These are phyloP conservation scores for Knufia fluminis DNA, from an alignment of 2,329 filamentous ascomycete genomes.

Conservation along the genomic window DNA sequence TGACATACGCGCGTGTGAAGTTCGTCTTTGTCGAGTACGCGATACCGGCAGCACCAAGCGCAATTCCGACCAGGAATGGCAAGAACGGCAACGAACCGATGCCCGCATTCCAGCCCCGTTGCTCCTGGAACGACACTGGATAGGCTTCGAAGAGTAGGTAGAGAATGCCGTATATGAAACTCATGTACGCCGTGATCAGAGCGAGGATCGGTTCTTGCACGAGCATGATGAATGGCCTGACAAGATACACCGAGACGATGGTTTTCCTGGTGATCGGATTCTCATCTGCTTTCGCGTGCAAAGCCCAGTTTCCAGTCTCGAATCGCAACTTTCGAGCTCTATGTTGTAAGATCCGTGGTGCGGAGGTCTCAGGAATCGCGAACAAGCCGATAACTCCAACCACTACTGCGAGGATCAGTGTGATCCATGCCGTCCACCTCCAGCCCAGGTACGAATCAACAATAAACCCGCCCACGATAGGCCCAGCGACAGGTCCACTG, in stretches of 20 bases:
- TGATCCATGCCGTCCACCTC: slow-evolving; percentile 51
- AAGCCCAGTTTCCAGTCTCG: slow-evolving; percentile 39
- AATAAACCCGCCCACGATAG: slow-evolving; percentile 44
- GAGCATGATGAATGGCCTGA: slow-evolving; percentile 40
- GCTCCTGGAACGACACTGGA: slow-evolving; percentile 31
- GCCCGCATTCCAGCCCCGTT: slow-evolving; percentile 32
- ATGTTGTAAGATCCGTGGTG: slow-evolving; percentile 38
- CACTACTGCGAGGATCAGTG: slow-evolving; percentile 38
- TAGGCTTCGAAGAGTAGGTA: slow-evolving; percentile 33
- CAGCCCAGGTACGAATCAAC: slow-evolving; percentile 43
- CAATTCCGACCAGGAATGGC: slow-evolving; percentile 25
- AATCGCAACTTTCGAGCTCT: slow-evolving; percentile 41
- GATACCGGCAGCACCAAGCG: slow-evolving; percentile 30
- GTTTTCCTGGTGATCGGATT: slow-evolving; percentile 30
- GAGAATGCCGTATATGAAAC: slow-evolving; percentile 29
- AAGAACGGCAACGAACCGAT: slow-evolving; percentile 32
- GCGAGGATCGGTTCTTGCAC: slow-evolving; percentile 41
- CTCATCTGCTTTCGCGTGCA: slow-evolving; percentile 39
- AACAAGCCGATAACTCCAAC: slow-evolving; percentile 37
- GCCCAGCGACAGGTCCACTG: slow-evolving; percentile 40
- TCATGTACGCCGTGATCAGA: slow-evolving; percentile 38
- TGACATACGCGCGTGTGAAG: slow-evolving; percentile 31
- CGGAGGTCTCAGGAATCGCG: slow-evolving; percentile 45
- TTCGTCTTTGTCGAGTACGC: slow-evolving; percentile 34
- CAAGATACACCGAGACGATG: slow-evolving; percentile 37